Conservation (phyloP, 257 asterid species). For the Galeopsis tetrahit region DNA sequence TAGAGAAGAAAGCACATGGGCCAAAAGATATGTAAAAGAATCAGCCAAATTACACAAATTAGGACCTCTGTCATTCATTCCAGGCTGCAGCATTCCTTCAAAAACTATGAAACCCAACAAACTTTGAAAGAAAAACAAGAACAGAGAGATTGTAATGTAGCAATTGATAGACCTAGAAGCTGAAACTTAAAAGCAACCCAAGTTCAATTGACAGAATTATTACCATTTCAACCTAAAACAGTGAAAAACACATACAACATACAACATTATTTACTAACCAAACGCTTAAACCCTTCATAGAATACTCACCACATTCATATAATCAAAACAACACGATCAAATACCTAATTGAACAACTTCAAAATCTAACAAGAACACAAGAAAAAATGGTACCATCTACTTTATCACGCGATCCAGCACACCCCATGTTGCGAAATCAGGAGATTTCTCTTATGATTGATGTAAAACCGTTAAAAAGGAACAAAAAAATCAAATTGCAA, state of each 20-base stretch:
- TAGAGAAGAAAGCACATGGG: not conserved
- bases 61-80: slow-evolving; percentile 11
- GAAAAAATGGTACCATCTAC: slow-evolving; percentile 44
- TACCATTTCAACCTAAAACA: slow-evolving; percentile 1
- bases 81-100: not conserved
- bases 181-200: slow-evolving; percentile 20
- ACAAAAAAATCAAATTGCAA: not conserved
- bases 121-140: not conserved
- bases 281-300: not conserved
- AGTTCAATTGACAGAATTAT: not conserved
- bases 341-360: slow-evolving; percentile 29
- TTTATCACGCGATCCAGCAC: slow-evolving; percentile 70
- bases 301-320: slow-evolving; percentile 27
- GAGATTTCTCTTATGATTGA: slow-evolving; percentile 27
- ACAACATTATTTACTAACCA: not conserved
- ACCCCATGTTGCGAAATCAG: slow-evolving; percentile 46
- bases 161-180: not conserved
- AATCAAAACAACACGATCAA: slow-evolving; percentile 29
- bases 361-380: slow-evolving; percentile 2
- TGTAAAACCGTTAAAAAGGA: slow-evolving; percentile 1
- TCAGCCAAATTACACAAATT: slow-evolving; percentile 20
- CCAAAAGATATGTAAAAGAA: slow-evolving; percentile 1
- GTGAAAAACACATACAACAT: not conserved
- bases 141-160: not conserved
- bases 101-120: not conserved